Evolutionary conservation across 352 stramenopile species (phyloP).

Genomic region (Pythium coloratum): DNA sequence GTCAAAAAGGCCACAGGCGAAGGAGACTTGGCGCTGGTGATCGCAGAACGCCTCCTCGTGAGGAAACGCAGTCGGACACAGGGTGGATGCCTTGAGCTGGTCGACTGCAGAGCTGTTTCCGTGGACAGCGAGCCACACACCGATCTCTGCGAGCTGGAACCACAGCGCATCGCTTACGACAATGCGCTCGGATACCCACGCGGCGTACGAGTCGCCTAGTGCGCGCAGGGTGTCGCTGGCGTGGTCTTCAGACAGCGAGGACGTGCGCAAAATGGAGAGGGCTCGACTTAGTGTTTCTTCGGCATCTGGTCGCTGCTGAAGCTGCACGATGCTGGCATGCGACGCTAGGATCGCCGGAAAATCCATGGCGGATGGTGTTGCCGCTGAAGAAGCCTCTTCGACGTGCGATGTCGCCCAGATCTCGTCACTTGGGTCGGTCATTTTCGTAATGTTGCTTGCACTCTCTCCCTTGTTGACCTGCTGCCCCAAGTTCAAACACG

Average conservation of each 20-base stretch:
- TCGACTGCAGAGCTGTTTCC: background rate
- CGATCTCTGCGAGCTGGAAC: constrained; percentile 20
- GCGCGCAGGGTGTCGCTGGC: background rate
- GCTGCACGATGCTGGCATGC: constrained; percentile 9
- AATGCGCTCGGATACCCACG: background rate
- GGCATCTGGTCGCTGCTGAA: constrained; percentile 5
- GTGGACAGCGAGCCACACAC: constrained; percentile 12
- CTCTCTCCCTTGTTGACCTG: background rate
- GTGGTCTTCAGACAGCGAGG: background rate
- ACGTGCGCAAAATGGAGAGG: background rate
- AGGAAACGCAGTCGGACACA: background rate
- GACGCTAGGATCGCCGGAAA: background rate
- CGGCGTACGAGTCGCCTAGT: background rate
- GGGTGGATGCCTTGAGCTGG: constrained; percentile 2
- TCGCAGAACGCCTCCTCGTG: constrained; percentile 16
- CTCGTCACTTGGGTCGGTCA: constrained; percentile 10
- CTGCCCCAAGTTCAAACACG: constrained; percentile 2
- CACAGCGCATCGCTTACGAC: constrained; percentile 13
- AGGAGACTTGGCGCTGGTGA: constrained; percentile 12
- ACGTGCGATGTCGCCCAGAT: constrained; percentile 15
- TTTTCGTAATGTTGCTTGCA: background rate
- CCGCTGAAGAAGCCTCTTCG: background rate
- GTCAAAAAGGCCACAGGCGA: background rate
- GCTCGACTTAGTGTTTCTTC: background rate
- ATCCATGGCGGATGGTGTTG: background rate